Evolutionary conservation across 2,329 filamentous ascomycete genomes (phyloP), one percentile per base, ranked within the genome.

Genomic region (Curvularia lunata): DNA sequence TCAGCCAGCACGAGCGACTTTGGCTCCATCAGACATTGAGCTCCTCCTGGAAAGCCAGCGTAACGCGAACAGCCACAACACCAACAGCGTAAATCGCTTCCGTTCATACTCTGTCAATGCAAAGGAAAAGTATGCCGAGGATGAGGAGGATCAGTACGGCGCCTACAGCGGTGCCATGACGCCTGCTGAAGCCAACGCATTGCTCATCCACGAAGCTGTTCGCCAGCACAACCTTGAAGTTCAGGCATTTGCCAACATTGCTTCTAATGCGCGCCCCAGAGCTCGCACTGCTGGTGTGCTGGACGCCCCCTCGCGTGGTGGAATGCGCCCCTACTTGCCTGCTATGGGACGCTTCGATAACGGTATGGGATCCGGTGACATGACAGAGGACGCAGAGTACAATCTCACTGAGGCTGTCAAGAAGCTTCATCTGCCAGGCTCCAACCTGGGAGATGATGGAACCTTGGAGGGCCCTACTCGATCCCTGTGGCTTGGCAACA

Each of bases 101-200:
- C 88, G 95, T 46, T 99, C 95, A 1, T 98, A 97, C 77, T 99
- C 95, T 0, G 95, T 99, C 64, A 99, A 99, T 77, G 96, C 96
- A 54, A 97, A 96, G 78, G 94, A 98, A 75, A 96, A 95, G 76
- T 98, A 98, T 70, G 93, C 91, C 2, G 92, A 96, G 68, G 93
- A 96, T 51, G 89, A 92, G 25, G 90, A 92, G 59, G 88, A 91
- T 16, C 91, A 90, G 59, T 87, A 87, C 70, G 82, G 83, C 43
- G 79, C 80, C 50, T 85, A 86, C 62, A 86, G 85, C 52, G 86
- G 86, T 23, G 81, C 82, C 3, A 75, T 87, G 61, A 88, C 86
- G 1, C 86, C 87, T 16, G 83, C 84, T 18, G 83, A 83, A 42
- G 84, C 85, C 30, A 84, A 84, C 50, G 84, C 86, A 45, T 80